Evolutionary conservation across 2,329 filamentous ascomycete species (phyloP).

Genomic region (Fusarium floridanum): DNA sequence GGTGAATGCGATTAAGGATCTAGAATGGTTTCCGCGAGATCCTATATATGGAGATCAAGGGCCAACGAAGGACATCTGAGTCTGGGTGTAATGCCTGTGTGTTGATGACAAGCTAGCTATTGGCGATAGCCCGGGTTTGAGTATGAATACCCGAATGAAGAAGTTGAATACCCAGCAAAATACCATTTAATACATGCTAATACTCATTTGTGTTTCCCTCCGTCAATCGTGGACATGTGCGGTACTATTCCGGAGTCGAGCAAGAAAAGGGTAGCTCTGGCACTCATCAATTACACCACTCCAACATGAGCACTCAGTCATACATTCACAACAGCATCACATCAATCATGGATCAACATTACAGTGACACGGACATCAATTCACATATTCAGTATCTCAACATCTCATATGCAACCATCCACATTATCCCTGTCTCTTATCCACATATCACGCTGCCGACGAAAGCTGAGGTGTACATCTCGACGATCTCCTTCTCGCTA

Average conservation of each 20-base stretch:
- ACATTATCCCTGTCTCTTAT: no score
- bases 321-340: neutral
- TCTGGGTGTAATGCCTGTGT: no score
- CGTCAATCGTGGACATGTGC: no score
- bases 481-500: no score
- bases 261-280: neutral
- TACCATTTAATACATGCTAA: no score
- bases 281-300: neutral
- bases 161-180: no score
- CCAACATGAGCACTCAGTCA: neutral
- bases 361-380: neutral
- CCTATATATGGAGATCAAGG: constrained; percentile 35
- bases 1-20: constrained; percentile 14
- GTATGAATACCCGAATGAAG: neutral
- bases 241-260: neutral
- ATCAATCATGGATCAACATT: neutral
- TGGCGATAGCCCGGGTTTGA: no score
- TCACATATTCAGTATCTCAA: neutral
- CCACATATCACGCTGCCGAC: no score
- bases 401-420: neutral
- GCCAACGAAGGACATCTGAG: constrained; percentile 6
- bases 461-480: no score
- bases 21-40: constrained; percentile 35
- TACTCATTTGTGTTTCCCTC: no score
- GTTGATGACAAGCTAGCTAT: no score